Evolutionary conservation across 2,329 filamentous ascomycete genomes (phyloP).

Genomic region (Colletotrichum gloeosporioides): DNA sequence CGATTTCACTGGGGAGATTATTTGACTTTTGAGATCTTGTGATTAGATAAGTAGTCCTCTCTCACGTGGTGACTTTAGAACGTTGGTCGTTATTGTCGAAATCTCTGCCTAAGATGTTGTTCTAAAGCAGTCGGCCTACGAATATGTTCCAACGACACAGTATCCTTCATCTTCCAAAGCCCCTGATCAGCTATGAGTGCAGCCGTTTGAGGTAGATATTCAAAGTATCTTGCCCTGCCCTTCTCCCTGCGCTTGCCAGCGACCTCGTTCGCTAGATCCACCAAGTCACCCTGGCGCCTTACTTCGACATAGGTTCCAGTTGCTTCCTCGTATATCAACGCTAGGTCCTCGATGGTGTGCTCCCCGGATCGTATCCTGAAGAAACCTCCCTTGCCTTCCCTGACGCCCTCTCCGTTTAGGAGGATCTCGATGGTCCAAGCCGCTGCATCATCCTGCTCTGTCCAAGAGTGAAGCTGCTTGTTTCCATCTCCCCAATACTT

Average conservation of each 20-base stretch:
- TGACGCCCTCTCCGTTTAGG: slow-evolving; percentile 6
- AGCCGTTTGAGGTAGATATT: not conserved
- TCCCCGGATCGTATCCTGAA: slow-evolving; percentile 8
- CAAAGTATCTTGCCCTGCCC: not conserved
- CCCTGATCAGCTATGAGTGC: not conserved
- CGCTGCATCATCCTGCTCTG: not conserved
- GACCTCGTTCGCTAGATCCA: not conserved
- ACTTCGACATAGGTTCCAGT: slow-evolving; percentile 3
- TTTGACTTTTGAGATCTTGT: not conserved
- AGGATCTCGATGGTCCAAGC: slow-evolving; percentile 12
- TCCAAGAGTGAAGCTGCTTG: slow-evolving; percentile 1
- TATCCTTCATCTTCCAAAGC: not conserved
- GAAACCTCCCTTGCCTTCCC: slow-evolving; percentile 6
- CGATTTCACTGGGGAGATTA: not conserved
- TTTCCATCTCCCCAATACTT: slow-evolving; percentile 1
- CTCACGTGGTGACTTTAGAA: not conserved
- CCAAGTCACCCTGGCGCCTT: not conserved
- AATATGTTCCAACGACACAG: not conserved
- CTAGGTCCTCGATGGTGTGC: slow-evolving; percentile 4
- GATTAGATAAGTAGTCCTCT: not conserved
- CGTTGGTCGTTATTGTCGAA: not conserved
- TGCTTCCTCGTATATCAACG: not conserved
- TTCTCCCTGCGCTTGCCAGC: not conserved
- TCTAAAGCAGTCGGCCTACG: not conserved
- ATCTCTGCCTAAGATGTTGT: not conserved